Evolutionary conservation across 1,284 basidiomycete genomes (phyloP).

Genomic region (Moniliophthora roreri): DNA sequence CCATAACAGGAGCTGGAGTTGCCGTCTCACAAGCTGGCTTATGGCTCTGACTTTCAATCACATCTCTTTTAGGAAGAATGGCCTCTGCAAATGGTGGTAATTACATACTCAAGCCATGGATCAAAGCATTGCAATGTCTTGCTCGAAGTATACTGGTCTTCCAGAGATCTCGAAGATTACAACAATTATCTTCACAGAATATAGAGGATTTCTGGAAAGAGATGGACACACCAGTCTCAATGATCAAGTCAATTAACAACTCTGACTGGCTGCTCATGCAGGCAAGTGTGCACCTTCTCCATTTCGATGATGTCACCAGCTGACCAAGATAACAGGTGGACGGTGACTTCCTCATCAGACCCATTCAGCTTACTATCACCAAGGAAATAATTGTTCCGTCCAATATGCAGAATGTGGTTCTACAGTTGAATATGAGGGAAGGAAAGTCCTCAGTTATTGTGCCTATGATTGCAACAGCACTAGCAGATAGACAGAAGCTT

Average conservation of each 20-base stretch:
- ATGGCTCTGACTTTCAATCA: too few species aligned
- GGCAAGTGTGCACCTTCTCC: constrained; percentile 23
- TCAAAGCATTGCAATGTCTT: too few species aligned
- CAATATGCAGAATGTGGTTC: constrained; percentile 31
- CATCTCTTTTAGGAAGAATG: too few species aligned
- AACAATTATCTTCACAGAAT: too few species aligned
- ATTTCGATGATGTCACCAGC: too few species aligned
- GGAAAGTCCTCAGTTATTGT: constrained; percentile 56
- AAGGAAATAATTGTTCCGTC: constrained; percentile 45
- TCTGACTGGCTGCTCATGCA: constrained; percentile 49
- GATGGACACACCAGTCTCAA: neutral
- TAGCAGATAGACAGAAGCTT: constrained; percentile 25
- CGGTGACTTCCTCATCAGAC: neutral
- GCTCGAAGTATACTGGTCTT: too few species aligned
- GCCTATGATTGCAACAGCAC: constrained; percentile 35
- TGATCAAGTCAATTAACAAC: constrained; percentile 19
- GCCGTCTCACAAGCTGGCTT: too few species aligned
- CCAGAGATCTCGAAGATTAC: neutral
- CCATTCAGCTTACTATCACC: constrained; percentile 25
- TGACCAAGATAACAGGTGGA: too few species aligned
- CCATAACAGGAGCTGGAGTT: too few species aligned
- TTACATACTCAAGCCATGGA: too few species aligned
- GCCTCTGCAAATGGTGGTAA: too few species aligned
- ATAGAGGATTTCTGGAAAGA: too few species aligned
- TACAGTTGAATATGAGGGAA: constrained; percentile 61